Evolutionary conservation across 202 grass and related monocot genomes (phyloP).

Genomic region (Bolboschoenoplectus hybrid): DNA sequence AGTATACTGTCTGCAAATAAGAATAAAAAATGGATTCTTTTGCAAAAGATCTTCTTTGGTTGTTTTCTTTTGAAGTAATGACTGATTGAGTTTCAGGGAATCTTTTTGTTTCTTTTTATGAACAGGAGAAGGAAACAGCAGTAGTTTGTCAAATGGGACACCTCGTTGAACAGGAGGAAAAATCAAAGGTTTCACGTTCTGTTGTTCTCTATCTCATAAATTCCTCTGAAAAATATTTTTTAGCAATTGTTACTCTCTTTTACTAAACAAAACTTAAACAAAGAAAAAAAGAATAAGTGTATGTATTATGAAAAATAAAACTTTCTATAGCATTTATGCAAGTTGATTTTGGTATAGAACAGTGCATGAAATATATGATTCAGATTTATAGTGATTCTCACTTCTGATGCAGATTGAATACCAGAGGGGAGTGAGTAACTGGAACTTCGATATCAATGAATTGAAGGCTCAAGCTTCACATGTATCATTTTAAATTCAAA

Average conservation of each 20-base stretch:
- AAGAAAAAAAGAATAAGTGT: not conserved
- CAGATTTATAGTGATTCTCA: constrained; percentile 20
- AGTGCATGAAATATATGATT: constrained; percentile 3
- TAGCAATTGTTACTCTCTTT: not conserved
- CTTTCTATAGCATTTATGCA: not conserved
- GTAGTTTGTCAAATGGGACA: constrained; percentile 66
- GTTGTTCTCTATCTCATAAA: not conserved
- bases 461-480: constrained; percentile 42
- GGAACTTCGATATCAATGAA: constrained; percentile 44
- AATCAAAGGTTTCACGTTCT: constrained; percentile 61
- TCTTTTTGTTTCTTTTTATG: constrained; percentile 4
- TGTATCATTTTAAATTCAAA: constrained; percentile 32
- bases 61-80: not conserved
- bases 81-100: not conserved
- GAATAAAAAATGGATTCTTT: constrained; percentile 2
- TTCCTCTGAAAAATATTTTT: not conserved
- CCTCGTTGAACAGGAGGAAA: constrained; percentile 60
- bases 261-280: not conserved
- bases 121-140: constrained; percentile 78
- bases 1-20: not conserved
- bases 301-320: constrained; percentile 10
- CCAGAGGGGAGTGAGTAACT: constrained; percentile 41
- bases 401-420: constrained; percentile 40
- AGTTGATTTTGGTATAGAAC: not conserved
- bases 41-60: not conserved